phyloP scores from a whole-genome alignment of 345 rosid genomes.

The Geranium rotundifolium region DNA sequence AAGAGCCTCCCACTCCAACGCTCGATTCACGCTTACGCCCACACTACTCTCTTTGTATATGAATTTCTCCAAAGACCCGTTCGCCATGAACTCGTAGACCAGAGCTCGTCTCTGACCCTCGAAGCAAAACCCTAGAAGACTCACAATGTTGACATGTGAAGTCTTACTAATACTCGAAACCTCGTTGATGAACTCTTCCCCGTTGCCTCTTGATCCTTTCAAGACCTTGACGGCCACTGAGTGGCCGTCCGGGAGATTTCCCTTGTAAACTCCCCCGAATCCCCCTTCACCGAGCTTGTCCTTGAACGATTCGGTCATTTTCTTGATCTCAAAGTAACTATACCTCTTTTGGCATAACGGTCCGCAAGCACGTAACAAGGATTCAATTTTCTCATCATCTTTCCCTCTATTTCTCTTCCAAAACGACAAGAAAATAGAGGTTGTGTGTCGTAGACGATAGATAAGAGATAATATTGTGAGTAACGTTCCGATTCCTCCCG shows the following conservation, averaged over 20 bases:
- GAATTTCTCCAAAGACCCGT: constrained; percentile 1
- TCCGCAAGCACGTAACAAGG: too few relatives aligned
- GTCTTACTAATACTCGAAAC: too few relatives aligned
- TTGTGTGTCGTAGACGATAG: too few relatives aligned
- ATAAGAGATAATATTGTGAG: too few relatives aligned
- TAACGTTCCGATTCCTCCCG: too few relatives aligned
- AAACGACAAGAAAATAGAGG: too few relatives aligned
- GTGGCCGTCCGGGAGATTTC: constrained; percentile 16
- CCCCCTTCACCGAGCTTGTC: constrained; percentile 11
- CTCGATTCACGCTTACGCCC: too few relatives aligned
- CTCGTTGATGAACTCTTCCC: too few relatives aligned
- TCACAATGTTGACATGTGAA: background rate
- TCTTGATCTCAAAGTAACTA: background rate
- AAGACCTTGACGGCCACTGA: constrained; percentile 31
- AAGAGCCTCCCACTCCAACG: constrained; percentile 8
- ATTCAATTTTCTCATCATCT: too few relatives aligned
- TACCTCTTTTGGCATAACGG: too few relatives aligned
- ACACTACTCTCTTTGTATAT: background rate
- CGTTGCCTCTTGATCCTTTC: background rate
- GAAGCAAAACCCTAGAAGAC: background rate
- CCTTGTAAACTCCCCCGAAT: constrained; percentile 14
- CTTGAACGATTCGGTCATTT: constrained; percentile 8
- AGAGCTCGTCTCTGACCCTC: constrained; percentile 2
- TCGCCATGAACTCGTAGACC: constrained; percentile 4
- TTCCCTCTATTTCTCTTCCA: too few relatives aligned